Conservation (phyloP, 2,329 filamentous ascomycete species). For the Cordyceps javanica region DNA sequence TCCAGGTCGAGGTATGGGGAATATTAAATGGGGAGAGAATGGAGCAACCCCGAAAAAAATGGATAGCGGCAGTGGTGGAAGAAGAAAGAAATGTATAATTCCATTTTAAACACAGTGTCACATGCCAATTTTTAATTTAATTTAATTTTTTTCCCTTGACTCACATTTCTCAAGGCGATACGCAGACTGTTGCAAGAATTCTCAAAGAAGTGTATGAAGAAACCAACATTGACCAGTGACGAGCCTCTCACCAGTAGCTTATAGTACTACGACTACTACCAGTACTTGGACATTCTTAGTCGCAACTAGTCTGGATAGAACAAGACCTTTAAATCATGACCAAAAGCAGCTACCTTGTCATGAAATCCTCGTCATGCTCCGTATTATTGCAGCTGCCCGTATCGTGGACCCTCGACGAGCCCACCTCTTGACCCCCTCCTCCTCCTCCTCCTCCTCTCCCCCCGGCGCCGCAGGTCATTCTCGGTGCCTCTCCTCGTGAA, state of each 20-base stretch:
- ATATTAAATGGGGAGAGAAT: slow-evolving; percentile 1
- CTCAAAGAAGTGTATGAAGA: too few species aligned
- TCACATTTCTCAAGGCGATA: too few species aligned
- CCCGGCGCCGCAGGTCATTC: not conserved
- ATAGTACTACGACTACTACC: too few species aligned
- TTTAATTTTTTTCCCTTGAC: too few species aligned
- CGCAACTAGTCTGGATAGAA: too few species aligned
- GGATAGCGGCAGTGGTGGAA: not conserved
- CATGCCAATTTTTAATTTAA: not conserved
- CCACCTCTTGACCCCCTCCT: slow-evolving; percentile 4
- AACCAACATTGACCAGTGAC: too few species aligned
- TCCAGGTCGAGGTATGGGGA: not conserved
- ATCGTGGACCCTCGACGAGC: not conserved
- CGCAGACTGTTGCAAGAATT: too few species aligned
- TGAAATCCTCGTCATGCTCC: not conserved
- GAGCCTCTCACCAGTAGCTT: too few species aligned
- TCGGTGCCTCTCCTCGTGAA: slow-evolving; percentile 3
- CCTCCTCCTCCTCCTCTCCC: not conserved
- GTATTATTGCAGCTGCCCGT: not conserved
- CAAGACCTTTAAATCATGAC: too few species aligned
- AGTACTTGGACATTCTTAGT: too few species aligned
- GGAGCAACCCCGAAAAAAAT: not conserved
- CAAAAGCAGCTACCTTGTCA: not conserved
- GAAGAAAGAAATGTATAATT: not conserved
- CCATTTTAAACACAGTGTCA: slow-evolving; percentile 7